Conservation (phyloP, 2,329 filamentous ascomycete genomes). For the Fusarium sp. region DNA sequence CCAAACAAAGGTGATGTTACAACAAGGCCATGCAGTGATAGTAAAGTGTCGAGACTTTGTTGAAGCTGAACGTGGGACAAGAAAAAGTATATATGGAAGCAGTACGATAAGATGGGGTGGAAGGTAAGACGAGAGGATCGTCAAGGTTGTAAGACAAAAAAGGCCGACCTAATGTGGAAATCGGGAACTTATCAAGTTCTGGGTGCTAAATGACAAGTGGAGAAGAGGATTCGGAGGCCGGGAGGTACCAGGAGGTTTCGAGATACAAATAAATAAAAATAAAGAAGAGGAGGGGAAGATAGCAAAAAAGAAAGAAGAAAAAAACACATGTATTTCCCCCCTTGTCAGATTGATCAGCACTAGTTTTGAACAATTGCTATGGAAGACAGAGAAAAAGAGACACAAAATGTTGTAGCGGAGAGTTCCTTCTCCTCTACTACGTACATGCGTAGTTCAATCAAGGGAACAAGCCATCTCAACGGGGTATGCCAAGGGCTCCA, state of each 20-base stretch:
- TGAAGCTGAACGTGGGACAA: neutral
- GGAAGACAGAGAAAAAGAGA: slow-evolving; percentile 10
- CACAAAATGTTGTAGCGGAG: slow-evolving; percentile 37
- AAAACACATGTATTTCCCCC: too few relatives aligned
- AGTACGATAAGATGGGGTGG: neutral
- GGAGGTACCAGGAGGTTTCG: too few relatives aligned
- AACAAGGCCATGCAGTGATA: slow-evolving; percentile 33
- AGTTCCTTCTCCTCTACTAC: slow-evolving; percentile 2
- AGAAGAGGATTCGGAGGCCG: too few relatives aligned
- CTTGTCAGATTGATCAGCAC: too few relatives aligned
- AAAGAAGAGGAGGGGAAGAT: too few relatives aligned
- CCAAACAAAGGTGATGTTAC: slow-evolving; percentile 7
- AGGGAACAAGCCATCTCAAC: neutral
- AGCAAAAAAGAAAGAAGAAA: neutral
- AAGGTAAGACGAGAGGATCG: neutral
- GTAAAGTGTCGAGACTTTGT: neutral
- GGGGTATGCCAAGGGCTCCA: slow-evolving; percentile 23
- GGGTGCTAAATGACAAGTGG: too few relatives aligned
- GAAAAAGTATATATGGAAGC: neutral
- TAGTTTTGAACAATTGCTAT: too few relatives aligned
- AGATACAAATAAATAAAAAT: too few relatives aligned
- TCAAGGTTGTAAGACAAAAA: too few relatives aligned
- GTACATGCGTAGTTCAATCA: too few relatives aligned
- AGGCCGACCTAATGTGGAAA: too few relatives aligned
- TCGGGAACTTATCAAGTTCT: too few relatives aligned